A percentile compares a stretch with the other conserved stretches of the same genome.
These are phyloP conservation scores for Dalbergia oliveri DNA, from an alignment of 306 rosid genomes.

Conservation along the genomic window DNA sequence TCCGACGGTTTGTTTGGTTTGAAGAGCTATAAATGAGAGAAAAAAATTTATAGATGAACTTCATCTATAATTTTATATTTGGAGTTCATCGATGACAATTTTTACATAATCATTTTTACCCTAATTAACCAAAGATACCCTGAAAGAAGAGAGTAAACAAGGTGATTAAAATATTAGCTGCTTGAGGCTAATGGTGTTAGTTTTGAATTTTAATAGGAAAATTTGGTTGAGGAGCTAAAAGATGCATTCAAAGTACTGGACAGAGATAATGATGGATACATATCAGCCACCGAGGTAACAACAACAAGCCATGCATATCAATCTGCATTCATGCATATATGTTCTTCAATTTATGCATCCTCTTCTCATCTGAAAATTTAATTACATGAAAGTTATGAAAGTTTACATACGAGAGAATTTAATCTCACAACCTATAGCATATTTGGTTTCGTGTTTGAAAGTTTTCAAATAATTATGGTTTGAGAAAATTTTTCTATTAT, in stretches of 20 bases:
- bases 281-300: constrained; percentile 76
- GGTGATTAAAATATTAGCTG: background rate
- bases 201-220: constrained; percentile 49
- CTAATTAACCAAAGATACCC: too few relatives aligned
- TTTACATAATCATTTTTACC: too few relatives aligned
- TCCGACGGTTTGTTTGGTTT: background rate
- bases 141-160: background rate
- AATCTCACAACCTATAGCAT: background rate
- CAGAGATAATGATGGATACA: constrained; percentile 83
- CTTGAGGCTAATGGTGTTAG: background rate
- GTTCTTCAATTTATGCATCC: background rate
- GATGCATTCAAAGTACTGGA: constrained; percentile 91
- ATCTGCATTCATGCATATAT: background rate
- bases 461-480: too few relatives aligned
- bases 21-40: too few relatives aligned
- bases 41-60: too few relatives aligned
- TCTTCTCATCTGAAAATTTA: too few relatives aligned
- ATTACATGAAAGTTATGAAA: too few relatives aligned
- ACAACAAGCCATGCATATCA: background rate
- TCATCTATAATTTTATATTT: too few relatives aligned
- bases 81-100: too few relatives aligned
- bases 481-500: too few relatives aligned
- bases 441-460: too few relatives aligned
- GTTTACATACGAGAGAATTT: background rate
- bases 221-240: constrained; percentile 68